A percentile compares a stretch with the other conserved stretches of the same genome.
phyloP scores from a whole-genome alignment of 176 grass and related monocot species.

The maize (Zea mays) region Zm-B73-REFERENCE-NAM-5.0 NC_050096.1:254613001-254613500 shows the following conservation, averaged over 20 bases:
- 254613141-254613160: constrained; percentile 91
- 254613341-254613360: neutral
- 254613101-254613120: constrained; percentile 56
- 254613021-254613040: constrained; percentile 83
- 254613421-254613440: neutral
- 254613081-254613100: constrained; percentile 69
- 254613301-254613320: too few species aligned
- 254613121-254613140: constrained; percentile 54
- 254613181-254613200: constrained; percentile 31
- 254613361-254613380: neutral
- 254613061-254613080: constrained; percentile 61
- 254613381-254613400: too few species aligned
- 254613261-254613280: neutral
- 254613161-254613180: constrained; percentile 89
- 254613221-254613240: neutral
- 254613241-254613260: neutral
- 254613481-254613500: neutral
- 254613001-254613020: constrained; percentile 6
- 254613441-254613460: neutral
- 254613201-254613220: too few species aligned
- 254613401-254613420: neutral
- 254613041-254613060: constrained; percentile 55
- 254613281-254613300: too few species aligned
- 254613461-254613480: neutral
- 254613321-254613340: neutral